These are phyloP conservation scores for Paecilomyces niveus DNA, from an alignment of 2,329 filamentous ascomycete genomes.

Conservation along the genomic window DNA sequence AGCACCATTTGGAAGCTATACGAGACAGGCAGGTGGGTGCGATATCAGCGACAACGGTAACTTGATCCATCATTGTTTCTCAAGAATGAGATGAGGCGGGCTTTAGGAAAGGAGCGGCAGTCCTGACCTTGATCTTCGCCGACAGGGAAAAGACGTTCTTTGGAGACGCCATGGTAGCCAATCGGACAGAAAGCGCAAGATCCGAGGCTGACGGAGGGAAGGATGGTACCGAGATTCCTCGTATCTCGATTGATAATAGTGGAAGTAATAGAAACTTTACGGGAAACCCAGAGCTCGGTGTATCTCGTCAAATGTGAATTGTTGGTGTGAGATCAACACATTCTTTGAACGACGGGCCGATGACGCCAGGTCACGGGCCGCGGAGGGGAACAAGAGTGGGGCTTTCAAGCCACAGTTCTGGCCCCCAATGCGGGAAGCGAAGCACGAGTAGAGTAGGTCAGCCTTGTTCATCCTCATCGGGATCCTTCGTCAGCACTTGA, in stretches of 20 bases:
- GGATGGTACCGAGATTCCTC: not conserved
- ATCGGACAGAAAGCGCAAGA: not conserved
- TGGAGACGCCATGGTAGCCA: not conserved
- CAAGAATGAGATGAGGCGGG: not conserved
- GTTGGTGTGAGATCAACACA: not conserved
- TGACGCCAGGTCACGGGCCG: not conserved
- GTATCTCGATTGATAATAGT: not conserved
- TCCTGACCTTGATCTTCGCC: slow-evolving; percentile 7
- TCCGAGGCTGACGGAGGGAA: not conserved
- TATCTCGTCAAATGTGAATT: not conserved
- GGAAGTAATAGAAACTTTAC: not conserved
- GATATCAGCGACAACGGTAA: not conserved
- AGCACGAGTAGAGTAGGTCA: not conserved
- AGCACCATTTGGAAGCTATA: slow-evolving; percentile 56
- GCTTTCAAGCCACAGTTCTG: not conserved
- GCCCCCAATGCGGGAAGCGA: not conserved
- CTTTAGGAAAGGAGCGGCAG: not conserved
- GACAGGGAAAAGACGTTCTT: slow-evolving; percentile 7
- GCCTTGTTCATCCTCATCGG: not conserved
- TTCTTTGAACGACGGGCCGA: no score
- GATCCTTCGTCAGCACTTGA: not conserved
- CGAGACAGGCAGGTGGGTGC: not conserved
- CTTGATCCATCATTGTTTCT: not conserved
- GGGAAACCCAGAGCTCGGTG: not conserved
- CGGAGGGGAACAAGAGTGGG: not conserved